Base-by-base conservation (phyloP, 1,284 basidiomycete genomes). In the Ceratobasidium sp. region DNA sequence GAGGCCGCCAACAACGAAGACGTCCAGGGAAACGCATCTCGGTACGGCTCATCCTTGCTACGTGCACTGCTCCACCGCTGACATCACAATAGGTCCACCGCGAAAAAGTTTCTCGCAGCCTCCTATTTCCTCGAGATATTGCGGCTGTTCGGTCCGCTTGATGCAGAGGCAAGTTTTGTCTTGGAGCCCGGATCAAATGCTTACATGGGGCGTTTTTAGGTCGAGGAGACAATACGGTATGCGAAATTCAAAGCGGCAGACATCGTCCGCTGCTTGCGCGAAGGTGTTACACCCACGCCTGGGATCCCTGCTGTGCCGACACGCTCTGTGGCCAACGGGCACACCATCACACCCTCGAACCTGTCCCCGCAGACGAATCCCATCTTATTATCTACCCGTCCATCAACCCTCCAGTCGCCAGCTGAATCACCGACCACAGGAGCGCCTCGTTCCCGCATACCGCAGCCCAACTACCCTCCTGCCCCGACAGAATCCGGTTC, bases 241-340 rank as follows among this genome's bases (percentile, higher is more conserved):
- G 86, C 93, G 3, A 96, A 95, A 81, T 97, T 94, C 94, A 96
- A 95, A 79, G 94, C 94, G 34, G 88, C 90, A 5, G 93, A 96
- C 75, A 94, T 97, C 45, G 87, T 90, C 21, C 96, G 92, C 79
- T 92, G 94, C 1, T 86, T 93, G 78, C 88, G 93, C 18, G 93
- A 96, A 79, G 93, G 93, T 9, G 85, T 89, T 32, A 87, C 85
- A 74, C 92, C 93, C 52, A 82, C 83, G 0, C 86, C 92, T 16
- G 80, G 78, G 0, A 18, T 77, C 78, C 28, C 50, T 1, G 26
- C 36, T 57, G 52, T 36, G 26, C 71, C 58, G 2, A 39, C 41
- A 12, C 57, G 53, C 59, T 39, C 28, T 30, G 46, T 50, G 16
- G 23, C 73, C 30, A 46, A 58, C 26, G 4, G 45, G 21, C 46